phyloP scores from a whole-genome alignment of 2,329 filamentous ascomycete genomes.

The Nothophoma quercina region DNA sequence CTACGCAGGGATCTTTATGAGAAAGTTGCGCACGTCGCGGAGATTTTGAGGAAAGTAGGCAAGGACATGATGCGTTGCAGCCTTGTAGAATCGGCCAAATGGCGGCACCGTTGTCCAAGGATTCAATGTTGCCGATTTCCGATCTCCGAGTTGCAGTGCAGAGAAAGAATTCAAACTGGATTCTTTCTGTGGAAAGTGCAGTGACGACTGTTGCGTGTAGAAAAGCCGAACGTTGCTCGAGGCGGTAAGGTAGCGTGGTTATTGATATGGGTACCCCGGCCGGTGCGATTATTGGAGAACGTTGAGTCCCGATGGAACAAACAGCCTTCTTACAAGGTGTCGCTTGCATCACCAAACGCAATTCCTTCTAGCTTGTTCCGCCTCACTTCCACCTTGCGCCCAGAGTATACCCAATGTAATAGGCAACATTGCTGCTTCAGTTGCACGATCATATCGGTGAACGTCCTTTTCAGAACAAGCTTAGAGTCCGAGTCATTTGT shows the following conservation, averaged over 20 bases:
- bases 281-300: constrained; percentile 1
- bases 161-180: neutral
- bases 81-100: constrained; percentile 5
- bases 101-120: constrained; percentile 6
- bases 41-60: constrained; percentile 10
- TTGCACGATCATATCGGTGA: neutral
- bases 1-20: neutral
- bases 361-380: neutral
- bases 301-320: constrained; percentile 1
- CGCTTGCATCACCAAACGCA: constrained; percentile 7
- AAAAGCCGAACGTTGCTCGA: neutral
- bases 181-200: neutral
- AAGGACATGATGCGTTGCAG: constrained; percentile 10
- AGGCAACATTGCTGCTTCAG: neutral
- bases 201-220: neutral
- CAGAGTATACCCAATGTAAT: neutral
- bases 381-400: constrained; percentile 1
- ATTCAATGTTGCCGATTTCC: constrained; percentile 9
- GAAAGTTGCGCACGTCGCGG: constrained; percentile 12
- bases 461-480: neutral
- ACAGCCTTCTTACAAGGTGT: constrained; percentile 6
- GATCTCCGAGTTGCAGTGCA: constrained; percentile 1
- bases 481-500: neutral
- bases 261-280: constrained; percentile 17
- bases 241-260: constrained; percentile 16